Evolutionary conservation across 2,329 filamentous ascomycete genomes (phyloP), one percentile per base, ranked within the genome.

Genomic region (Colletotrichum musicola): DNA sequence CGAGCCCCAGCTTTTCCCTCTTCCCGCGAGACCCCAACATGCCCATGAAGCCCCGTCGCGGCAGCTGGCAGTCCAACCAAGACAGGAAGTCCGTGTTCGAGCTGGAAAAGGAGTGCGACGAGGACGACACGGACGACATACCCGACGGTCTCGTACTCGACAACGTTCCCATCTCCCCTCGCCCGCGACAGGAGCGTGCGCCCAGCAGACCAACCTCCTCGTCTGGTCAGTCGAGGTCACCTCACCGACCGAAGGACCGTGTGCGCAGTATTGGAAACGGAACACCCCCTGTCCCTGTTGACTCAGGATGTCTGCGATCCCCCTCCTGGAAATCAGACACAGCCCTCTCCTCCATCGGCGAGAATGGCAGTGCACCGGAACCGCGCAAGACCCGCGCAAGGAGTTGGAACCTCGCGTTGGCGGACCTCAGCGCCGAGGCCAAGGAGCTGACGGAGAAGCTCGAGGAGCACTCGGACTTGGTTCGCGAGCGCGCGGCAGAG

Each of bases 111-210:
- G 93, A 95, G 75, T 95, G 87, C 70, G 90, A 93, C 73, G 89
- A 91, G 58, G 92, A 95, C 72, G 91, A 94, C 62, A 91, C 90
- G 62, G 92, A 94, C 74, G 89, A 93, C 65, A 90, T 96, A 35
- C 93, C 93, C 0, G 92, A 95, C 27, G 92, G 93, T 62, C 87
- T 93, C 25, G 86, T 94, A 60, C 86, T 96, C 54, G 92, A 93
- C 80, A 96, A 96, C 72, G 90, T 96, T 2, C 93, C 93, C 5
- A 89, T 96, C 53, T 95, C 93, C 0, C 93, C 93, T n/a, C 85
- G 89, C 2, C 89, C 89, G 1, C 82, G 82, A 1, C 81, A 82
- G 25, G 88, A 90, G 70, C 83, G 89, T 16, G 80, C 85, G 0
- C 82, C 81, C 6, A 90, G 86, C 75, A 81, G 83, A 46, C 82